Evolutionary conservation across 805 yeast species (phyloP).

Genomic region (Metschnikowia gelsemii): DNA sequence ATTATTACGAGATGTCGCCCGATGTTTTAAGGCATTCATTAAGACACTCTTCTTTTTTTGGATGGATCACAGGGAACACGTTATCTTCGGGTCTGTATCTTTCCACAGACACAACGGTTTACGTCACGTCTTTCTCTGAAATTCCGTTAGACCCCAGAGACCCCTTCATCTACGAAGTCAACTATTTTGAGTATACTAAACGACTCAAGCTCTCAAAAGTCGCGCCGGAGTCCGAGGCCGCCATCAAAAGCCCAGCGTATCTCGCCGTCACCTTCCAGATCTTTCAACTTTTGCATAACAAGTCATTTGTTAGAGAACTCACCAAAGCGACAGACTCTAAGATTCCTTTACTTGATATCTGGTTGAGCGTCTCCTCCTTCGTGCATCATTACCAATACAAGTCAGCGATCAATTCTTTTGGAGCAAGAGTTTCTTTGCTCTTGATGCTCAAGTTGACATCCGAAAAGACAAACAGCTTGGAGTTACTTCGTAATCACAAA

Average conservation of each 20-base stretch:
- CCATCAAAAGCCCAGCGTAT: slow-evolving; percentile 14
- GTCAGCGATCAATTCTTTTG: slow-evolving; percentile 23
- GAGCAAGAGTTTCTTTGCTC: slow-evolving; percentile 29
- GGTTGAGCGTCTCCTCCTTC: slow-evolving; percentile 41
- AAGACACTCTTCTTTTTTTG: slow-evolving; percentile 18
- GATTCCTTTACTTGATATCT: slow-evolving; percentile 23
- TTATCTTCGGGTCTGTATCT: slow-evolving; percentile 15
- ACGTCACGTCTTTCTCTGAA: slow-evolving; percentile 19
- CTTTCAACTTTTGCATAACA: slow-evolving; percentile 12
- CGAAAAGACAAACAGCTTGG: slow-evolving; percentile 3
- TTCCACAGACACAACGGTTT: slow-evolving; percentile 19
- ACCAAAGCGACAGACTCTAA: slow-evolving; percentile 1
- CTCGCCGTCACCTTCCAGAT: slow-evolving; percentile 14
- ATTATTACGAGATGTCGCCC: slow-evolving; percentile 22
- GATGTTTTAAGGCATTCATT: slow-evolving; percentile 15
- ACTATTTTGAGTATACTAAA: slow-evolving; percentile 16
- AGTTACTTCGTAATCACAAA: slow-evolving; percentile 5
- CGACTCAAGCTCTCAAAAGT: slow-evolving; percentile 4
- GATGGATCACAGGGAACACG: slow-evolving; percentile 21
- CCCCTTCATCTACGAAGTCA: slow-evolving; percentile 22
- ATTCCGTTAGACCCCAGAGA: slow-evolving; percentile 17
- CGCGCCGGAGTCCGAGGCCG: slow-evolving; percentile 3
- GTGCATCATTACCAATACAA: slow-evolving; percentile 39
- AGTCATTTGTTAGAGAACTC: slow-evolving; percentile 11
- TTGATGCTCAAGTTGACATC: slow-evolving; percentile 29